Evolutionary conservation across 495 filamentous ascomycete species (phyloP).

Genomic region (Neurospora terricola): DNA sequence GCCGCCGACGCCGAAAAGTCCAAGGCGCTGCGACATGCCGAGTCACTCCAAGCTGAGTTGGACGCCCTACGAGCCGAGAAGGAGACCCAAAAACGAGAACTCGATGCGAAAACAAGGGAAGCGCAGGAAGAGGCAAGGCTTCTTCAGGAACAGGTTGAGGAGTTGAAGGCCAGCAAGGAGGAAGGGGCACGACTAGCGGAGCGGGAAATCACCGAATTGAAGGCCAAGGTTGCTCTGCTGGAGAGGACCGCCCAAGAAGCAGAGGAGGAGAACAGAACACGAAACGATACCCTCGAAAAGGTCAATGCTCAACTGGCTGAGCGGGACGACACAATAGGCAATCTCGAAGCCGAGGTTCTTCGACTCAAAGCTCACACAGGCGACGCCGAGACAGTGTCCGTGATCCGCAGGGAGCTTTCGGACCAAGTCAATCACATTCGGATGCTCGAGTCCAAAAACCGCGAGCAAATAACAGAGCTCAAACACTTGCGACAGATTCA

Average conservation of each 20-base stretch:
- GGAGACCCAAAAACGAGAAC: conserved; percentile 46
- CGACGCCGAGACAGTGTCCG: conserved; percentile 69
- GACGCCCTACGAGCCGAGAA: conserved; percentile 45
- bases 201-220: conserved; percentile 59
- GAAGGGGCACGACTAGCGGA: conserved; percentile 61
- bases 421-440: conserved; percentile 88
- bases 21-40: conserved; percentile 59
- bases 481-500: conserved; percentile 67
- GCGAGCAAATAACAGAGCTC: conserved; percentile 72
- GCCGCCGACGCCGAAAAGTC: conserved; percentile 59
- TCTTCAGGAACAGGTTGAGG: conserved; percentile 68
- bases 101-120: conserved; percentile 62
- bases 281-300: conserved; percentile 49
- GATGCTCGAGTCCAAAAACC: conserved; percentile 65
- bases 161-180: conserved; percentile 58
- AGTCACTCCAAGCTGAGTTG: conserved; percentile 59
- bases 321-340: conserved; percentile 57
- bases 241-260: conserved; percentile 61
- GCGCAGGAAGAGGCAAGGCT: conserved; percentile 62
- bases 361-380: conserved; percentile 72
- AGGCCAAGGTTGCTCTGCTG: conserved; percentile 57
- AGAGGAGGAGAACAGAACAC: conserved; percentile 57
- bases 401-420: conserved; percentile 73
- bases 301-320: conserved; percentile 57
- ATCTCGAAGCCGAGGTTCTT: conserved; percentile 73